A percentile compares a stretch with the other conserved stretches of the same genome.
These are phyloP conservation scores for Phalaenopsis hybrid DNA, from an alignment of 116 monocot species.

Conservation along the genomic window DNA sequence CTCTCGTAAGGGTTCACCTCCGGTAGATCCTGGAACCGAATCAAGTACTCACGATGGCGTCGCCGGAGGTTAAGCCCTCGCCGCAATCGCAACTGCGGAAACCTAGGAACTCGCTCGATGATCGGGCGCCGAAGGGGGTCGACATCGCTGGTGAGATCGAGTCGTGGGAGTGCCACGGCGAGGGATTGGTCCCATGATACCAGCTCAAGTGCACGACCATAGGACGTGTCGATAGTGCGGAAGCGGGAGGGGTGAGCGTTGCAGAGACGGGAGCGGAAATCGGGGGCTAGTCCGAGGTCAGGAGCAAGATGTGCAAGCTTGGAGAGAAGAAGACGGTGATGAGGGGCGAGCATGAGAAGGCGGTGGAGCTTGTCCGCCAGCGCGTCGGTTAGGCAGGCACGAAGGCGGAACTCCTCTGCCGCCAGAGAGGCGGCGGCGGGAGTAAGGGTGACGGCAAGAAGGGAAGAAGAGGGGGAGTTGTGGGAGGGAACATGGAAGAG, in stretches of 20 bases:
- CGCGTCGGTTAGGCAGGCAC: conserved; percentile 12
- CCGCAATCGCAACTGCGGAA: conserved; percentile 51
- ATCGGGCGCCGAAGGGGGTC: conserved; percentile 27
- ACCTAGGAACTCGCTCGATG: conserved; percentile 54
- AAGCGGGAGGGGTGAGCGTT: conserved; percentile 50
- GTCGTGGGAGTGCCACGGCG: conserved; percentile 24
- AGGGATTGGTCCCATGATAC: conserved; percentile 21
- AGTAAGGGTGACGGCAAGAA: conserved; percentile 40
- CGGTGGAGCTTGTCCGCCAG: conserved; percentile 62
- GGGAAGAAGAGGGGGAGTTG: conserved; percentile 28
- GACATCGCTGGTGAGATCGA: conserved; percentile 3
- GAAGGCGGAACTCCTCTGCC: conserved; percentile 16
- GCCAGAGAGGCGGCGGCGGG: conserved; percentile 33
- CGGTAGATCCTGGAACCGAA: conserved; percentile 49
- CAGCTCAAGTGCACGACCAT: conserved; percentile 70
- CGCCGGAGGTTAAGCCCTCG: conserved; percentile 70
- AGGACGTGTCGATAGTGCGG: conserved; percentile 56
- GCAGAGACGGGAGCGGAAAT: conserved; percentile 70
- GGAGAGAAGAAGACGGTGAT: conserved; percentile 49
- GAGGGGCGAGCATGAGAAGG: conserved; percentile 61
- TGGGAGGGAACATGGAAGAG: conserved; percentile 37
- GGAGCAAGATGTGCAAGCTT: conserved; percentile 75
- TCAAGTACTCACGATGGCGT: conserved; percentile 54
- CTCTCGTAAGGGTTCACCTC: conserved; percentile 45
- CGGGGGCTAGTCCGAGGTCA: conserved; percentile 68